A percentile compares a stretch with the other conserved stretches of the same genome.
Evolutionary conservation across 2,329 filamentous ascomycete genomes (phyloP).

Genomic region (Fusarium globosum): DNA sequence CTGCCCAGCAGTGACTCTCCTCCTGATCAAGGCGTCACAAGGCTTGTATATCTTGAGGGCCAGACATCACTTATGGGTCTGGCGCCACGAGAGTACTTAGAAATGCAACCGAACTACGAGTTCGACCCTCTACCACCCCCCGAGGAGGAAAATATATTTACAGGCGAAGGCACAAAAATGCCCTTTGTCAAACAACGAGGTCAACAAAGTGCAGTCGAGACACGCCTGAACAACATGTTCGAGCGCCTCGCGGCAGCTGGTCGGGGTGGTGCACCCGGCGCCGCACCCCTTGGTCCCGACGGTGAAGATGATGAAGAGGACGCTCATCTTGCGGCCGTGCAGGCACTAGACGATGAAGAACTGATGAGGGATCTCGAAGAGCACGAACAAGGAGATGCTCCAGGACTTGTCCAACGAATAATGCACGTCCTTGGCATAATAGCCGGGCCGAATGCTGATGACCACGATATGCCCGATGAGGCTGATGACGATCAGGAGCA

Average conservation of each 20-base stretch:
- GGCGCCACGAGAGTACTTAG: conserved; percentile 73
- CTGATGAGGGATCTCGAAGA: conserved; percentile 48
- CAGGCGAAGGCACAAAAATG: conserved; percentile 36
- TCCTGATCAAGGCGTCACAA: conserved; percentile 66
- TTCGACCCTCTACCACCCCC: conserved; percentile 86
- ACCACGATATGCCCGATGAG: conserved; percentile 16
- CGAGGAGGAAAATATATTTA: conserved; percentile 59
- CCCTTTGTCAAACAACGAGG: conserved; percentile 24
- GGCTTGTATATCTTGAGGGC: conserved; percentile 83
- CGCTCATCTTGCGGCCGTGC: conserved; percentile 34
- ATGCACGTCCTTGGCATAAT: conserved; percentile 26
- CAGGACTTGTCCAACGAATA: conserved; percentile 39
- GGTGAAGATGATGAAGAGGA: conserved; percentile 45
- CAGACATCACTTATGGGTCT: conserved; percentile 76
- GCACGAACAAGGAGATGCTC: conserved; percentile 40
- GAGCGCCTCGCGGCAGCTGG: conserved; percentile 27
- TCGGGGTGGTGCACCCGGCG: conserved; percentile 16
- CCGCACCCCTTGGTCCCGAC: conserved; percentile 8
- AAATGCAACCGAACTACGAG: conserved; percentile 73
- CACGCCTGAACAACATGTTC: conserved; percentile 46
- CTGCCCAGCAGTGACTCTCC: conserved; percentile 55
- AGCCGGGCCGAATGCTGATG: conserved; percentile 27
- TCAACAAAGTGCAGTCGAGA: conserved; percentile 39
- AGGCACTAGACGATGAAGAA: conserved; percentile 48
- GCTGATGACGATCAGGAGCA: conserved; percentile 22